Evolutionary conservation across 345 rosid species (phyloP).

Genomic region (Angophora floribunda): DNA sequence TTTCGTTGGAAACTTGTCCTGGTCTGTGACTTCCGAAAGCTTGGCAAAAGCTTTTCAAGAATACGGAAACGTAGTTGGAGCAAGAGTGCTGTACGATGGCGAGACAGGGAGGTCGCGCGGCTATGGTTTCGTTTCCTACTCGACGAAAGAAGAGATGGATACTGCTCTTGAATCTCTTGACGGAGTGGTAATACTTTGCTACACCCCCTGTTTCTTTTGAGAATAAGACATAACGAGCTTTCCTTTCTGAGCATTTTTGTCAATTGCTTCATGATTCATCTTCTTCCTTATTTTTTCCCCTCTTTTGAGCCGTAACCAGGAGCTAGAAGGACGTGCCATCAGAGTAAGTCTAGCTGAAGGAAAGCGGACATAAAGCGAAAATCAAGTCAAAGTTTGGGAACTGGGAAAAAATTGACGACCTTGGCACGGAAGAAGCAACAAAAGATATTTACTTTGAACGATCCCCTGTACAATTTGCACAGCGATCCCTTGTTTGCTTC

Average conservation of each 20-base stretch:
- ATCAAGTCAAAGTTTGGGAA: background rate
- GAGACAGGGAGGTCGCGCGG: constrained; percentile 80
- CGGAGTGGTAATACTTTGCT: constrained; percentile 34
- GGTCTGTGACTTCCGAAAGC: constrained; percentile 75
- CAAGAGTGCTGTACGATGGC: constrained; percentile 83
- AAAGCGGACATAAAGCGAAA: constrained; percentile 19
- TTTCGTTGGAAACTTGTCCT: constrained; percentile 78
- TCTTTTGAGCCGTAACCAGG: constrained; percentile 15
- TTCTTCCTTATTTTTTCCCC: background rate
- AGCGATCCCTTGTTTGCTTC: background rate
- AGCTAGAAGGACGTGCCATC: constrained; percentile 65
- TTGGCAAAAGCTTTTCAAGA: constrained; percentile 58
- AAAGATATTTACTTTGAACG: background rate
- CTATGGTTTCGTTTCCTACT: constrained; percentile 71
- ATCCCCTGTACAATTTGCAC: background rate
- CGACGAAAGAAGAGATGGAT: constrained; percentile 67
- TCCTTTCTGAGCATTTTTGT: background rate
- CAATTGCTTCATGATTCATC: background rate
- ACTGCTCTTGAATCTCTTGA: constrained; percentile 58
- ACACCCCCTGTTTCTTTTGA: background rate
- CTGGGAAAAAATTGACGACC: background rate
- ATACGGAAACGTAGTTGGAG: constrained; percentile 71
- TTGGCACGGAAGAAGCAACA: background rate
- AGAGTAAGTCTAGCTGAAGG: constrained; percentile 81
- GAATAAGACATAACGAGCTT: background rate